A percentile compares a stretch with the other conserved stretches of the same genome.
phyloP scores from a whole-genome alignment of 768 basidiomycete genomes.

The Candolleomyces eurysporus region DNA sequence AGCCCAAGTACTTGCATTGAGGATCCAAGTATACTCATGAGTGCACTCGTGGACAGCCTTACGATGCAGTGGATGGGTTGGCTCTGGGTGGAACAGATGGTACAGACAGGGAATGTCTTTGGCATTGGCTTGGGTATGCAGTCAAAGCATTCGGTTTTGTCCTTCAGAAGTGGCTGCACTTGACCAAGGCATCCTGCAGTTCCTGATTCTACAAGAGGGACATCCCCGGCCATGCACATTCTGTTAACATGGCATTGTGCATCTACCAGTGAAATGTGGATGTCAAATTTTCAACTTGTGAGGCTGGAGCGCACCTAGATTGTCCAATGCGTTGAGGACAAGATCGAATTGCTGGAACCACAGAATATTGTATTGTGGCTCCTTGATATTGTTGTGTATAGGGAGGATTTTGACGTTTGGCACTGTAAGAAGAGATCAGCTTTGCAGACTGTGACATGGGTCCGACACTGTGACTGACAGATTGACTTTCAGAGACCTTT shows the following conservation, averaged over 20 bases:
- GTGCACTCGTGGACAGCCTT: too few species aligned
- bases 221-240: slow-evolving; percentile 91
- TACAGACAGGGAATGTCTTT: slow-evolving; percentile 96
- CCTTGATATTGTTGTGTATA: slow-evolving; percentile 95
- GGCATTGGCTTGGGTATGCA: slow-evolving; percentile 92
- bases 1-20: too few species aligned
- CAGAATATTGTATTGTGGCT: slow-evolving; percentile 79
- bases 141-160: slow-evolving; percentile 92
- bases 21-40: too few species aligned
- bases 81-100: slow-evolving; percentile 93
- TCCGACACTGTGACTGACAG: too few species aligned
- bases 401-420: slow-evolving; percentile 85
- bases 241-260: slow-evolving; percentile 95
- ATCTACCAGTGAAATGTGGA: slow-evolving; percentile 44
- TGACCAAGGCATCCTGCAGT: slow-evolving; percentile 97
- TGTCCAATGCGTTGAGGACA: slow-evolving; percentile 94
- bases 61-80: slow-evolving; percentile 99
- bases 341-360: slow-evolving; percentile 93
- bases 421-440: too few species aligned
- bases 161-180: slow-evolving; percentile 92
- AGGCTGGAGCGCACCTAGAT: slow-evolving; percentile 65
- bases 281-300: background rate
- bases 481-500: too few species aligned
- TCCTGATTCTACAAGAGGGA: slow-evolving; percentile 93
- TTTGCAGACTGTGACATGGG: too few species aligned